Evolutionary conservation across 2,329 filamentous ascomycete species (phyloP), one percentile per base, ranked within the genome.

Genomic region (Penicillium expansum): DNA sequence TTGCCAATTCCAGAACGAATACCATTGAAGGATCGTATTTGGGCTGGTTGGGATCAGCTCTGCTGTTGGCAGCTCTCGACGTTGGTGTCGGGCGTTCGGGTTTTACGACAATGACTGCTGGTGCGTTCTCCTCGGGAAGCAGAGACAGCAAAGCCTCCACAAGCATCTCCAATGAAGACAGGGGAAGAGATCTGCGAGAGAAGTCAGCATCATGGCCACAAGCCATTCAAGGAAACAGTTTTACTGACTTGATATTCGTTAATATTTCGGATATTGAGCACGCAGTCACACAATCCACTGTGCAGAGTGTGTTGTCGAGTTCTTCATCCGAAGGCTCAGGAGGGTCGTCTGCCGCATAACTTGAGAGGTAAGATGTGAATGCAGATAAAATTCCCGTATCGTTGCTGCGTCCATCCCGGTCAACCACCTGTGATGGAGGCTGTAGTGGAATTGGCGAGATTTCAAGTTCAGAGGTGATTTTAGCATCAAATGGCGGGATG

Each of bases 281-380:
- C 43, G 91, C 89, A 65, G 90, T 93, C 41, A 99, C 87, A 68
- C 93, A 99, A 71, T 97, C 94, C 3, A 97, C 90, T 0, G 94
- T 93, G 71, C 90, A 94, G 10, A 99, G 80, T 0, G 94, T 97
- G 70, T 94, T 96, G 69, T 99, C 94, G 30, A 99, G 82, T 72
- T 99, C 94, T 71, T 97, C 93, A 62, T 97, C 92, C 1, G 94
- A 97, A 2, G 94, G 94, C 76, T 99, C 94, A 0, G 94, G 94
- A 13, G 94, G 94, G 69, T 99, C 94, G 73, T 97, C 94, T 11
- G 94, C 95, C 41, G 95, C 94, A 72, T 99, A 97, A 73, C 93
- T 97, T n/a, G 92, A 96, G 32, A 99, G 92, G 69, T 97, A 99
- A 5, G 90, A 96, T 0, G 93, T 95, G 67, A 99, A 91, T 1